Evolutionary conservation across 495 filamentous ascomycete species (phyloP), one percentile per base, ranked within the genome.

Genomic region (Delitschia confertaspora): DNA sequence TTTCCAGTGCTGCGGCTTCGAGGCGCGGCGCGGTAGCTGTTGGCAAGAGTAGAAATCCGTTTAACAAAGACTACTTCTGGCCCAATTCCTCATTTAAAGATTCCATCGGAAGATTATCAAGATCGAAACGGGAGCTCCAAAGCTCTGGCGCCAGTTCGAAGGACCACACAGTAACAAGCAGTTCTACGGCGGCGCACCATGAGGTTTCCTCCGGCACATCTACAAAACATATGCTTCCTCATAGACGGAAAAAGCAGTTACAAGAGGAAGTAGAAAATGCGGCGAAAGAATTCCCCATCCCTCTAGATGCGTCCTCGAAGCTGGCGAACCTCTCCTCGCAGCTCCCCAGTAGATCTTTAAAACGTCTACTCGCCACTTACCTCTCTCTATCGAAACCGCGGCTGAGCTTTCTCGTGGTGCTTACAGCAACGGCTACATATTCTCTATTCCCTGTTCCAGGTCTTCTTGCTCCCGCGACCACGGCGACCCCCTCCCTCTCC

Each of bases 371-470:
- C 38, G 83, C 88, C n/a, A 79, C 86, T 25, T 86, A 83, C 57
- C 81, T 98, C 53, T 84, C 91, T 6, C 80, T 98, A 54, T 82
- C 86, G 18, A 98, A 98, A 65, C 91, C 91, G 4, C 86, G 93
- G 31, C 77, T 98, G 30, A 89, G 88, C 10, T 81, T 95, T 45
- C 72, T 98, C 18, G 82, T 98, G 44, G 79, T 95, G 23, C 78
- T 96, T 35, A 86, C 87, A 0, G 88, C 93, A 8, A 93, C 88
- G 45, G 80, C 87, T 2, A 80, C 91, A 20, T 98, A 98, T 64
- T 83, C 84, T 5, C 75, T 96, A 48, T 96, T 93, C 60, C 91
- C 91, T 0, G 81, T 94, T 6, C 82, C 84, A 6, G 76, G 77
- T 16, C 72, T 89, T 30, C 73, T 86, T 30, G 78, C 79, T 18